Evolutionary conservation across 208 protist genomes (phyloP).

Genomic region (Trypanosoma cruzi): DNA sequence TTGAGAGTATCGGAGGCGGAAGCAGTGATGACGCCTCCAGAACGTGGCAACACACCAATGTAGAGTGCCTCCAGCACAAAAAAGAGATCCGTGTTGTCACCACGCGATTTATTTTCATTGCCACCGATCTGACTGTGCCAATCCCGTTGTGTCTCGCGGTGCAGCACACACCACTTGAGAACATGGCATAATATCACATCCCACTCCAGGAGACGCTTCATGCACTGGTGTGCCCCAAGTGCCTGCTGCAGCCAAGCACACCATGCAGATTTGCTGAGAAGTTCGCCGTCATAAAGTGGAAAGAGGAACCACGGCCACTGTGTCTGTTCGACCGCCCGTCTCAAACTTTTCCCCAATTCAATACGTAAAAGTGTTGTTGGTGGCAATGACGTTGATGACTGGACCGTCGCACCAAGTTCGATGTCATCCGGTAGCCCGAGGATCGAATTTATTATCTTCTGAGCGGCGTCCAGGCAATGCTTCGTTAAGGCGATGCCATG

Average conservation of each 20-base stretch:
- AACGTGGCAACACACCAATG: slow-evolving; percentile 21
- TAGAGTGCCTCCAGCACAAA: slow-evolving; percentile 36
- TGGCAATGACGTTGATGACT: neutral
- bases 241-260: slow-evolving; percentile 42
- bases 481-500: slow-evolving; percentile 55
- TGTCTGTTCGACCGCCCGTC: slow-evolving; percentile 21
- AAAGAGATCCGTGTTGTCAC: slow-evolving; percentile 16
- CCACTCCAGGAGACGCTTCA: slow-evolving; percentile 48
- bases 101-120: neutral
- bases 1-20: slow-evolving; percentile 35
- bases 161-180: slow-evolving; percentile 47
- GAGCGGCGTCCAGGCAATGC: slow-evolving; percentile 52
- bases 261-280: slow-evolving; percentile 36
- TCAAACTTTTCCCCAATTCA: slow-evolving; percentile 17
- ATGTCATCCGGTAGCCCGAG: slow-evolving; percentile 12
- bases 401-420: neutral
- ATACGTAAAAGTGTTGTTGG: neutral
- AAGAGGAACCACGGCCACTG: slow-evolving; percentile 48
- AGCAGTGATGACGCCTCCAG: neutral
- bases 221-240: slow-evolving; percentile 35
- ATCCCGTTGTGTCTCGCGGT: slow-evolving; percentile 30
- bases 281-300: slow-evolving; percentile 44
- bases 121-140: neutral
- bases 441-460: slow-evolving; percentile 14
- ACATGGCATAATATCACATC: slow-evolving; percentile 46